A percentile compares a stretch with the other conserved stretches of the same genome.
These are phyloP conservation scores for Diaporthe caulivora DNA, from an alignment of 2,329 filamentous ascomycete genomes.

Conservation along the genomic window DNA sequence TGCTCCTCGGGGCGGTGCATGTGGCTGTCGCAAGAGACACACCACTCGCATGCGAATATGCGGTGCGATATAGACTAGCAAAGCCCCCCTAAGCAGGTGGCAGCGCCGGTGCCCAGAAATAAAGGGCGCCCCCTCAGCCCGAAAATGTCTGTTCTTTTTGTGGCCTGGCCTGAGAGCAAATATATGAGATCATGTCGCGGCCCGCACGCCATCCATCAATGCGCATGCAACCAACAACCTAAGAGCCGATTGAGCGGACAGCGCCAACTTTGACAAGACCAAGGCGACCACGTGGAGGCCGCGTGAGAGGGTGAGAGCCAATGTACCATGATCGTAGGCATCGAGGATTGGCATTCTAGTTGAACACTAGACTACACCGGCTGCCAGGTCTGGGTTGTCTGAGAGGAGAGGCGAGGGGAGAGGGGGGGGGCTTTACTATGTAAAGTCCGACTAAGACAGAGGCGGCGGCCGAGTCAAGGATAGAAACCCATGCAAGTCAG, in stretches of 20 bases:
- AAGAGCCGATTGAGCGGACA: not conserved
- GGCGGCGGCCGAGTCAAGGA: constrained; percentile 21
- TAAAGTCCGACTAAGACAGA: constrained; percentile 16
- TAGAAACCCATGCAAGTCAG: not conserved
- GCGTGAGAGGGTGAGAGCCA: constrained; percentile 27
- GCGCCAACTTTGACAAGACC: constrained; percentile 13
- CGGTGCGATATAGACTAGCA: constrained; percentile 17
- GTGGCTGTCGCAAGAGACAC: not conserved
- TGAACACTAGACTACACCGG: too few relatives aligned
- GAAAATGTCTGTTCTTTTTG: constrained; percentile 1
- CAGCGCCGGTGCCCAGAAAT: constrained; percentile 22
- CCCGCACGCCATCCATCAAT: not conserved
- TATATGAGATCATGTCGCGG: not conserved
- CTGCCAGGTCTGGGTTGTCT: not conserved
- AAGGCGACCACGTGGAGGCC: constrained; percentile 21
- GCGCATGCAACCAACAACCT: not conserved
- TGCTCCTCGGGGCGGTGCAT: not conserved
- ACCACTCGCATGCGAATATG: not conserved
- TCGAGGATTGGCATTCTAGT: not conserved
- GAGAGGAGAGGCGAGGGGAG: not conserved
- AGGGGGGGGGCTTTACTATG: constrained; percentile 1
- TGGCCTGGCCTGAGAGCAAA: not conserved
- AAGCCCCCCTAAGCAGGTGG: not conserved
- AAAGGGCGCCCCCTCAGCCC: not conserved
- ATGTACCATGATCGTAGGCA: not conserved